Percentiles rank a stretch among this genome's conserved stretches.
Conservation (phyloP, 2,329 filamentous ascomycete genomes). For the Huntiella savannae region DNA sequence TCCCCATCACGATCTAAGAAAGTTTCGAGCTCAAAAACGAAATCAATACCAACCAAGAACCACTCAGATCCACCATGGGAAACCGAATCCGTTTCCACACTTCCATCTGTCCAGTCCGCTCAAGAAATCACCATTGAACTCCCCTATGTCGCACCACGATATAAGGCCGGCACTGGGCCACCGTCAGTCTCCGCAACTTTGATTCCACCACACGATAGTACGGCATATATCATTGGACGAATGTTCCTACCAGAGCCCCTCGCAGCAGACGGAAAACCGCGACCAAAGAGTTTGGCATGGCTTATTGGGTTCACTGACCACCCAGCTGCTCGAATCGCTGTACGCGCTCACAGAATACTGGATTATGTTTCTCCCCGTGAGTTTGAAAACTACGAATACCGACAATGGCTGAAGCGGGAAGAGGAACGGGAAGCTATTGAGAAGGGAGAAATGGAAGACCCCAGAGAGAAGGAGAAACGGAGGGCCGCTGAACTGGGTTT, state of each 20-base stretch:
- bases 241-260: slow-evolving; percentile 25
- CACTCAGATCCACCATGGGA: too few species aligned
- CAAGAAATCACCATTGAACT: slow-evolving; percentile 13
- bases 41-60: too few species aligned
- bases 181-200: slow-evolving; percentile 28
- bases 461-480: neutral
- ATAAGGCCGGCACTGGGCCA: slow-evolving; percentile 29
- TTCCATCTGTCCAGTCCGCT: neutral
- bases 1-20: too few species aligned
- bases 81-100: too few species aligned
- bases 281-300: slow-evolving; percentile 30
- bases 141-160: slow-evolving; percentile 16
- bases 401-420: slow-evolving; percentile 25
- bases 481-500: neutral
- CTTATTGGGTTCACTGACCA: slow-evolving; percentile 35
- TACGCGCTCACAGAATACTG: slow-evolving; percentile 29
- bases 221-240: slow-evolving; percentile 37
- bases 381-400: slow-evolving; percentile 38
- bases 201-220: slow-evolving; percentile 28
- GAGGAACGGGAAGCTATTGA: slow-evolving; percentile 18
- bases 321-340: slow-evolving; percentile 27
- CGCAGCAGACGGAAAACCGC: slow-evolving; percentile 19
- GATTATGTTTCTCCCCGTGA: slow-evolving; percentile 39
- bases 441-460: slow-evolving; percentile 12
- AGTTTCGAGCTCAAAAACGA: too few species aligned